phyloP scores from a whole-genome alignment of 176 grass and related monocot genomes.

The Cenchrus fungigraminus region DNA sequence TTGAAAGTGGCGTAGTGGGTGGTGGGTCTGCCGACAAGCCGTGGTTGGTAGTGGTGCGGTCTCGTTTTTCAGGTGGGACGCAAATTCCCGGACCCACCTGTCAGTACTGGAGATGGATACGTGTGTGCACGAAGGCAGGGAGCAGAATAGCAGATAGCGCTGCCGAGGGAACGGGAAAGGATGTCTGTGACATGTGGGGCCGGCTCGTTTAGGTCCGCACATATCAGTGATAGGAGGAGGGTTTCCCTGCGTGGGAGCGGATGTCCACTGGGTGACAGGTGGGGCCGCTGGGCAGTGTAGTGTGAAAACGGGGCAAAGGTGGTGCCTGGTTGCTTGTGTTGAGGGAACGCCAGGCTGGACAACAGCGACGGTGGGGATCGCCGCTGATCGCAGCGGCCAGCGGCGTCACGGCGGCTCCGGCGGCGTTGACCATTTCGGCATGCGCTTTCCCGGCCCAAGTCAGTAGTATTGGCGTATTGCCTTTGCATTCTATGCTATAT shows the following conservation, averaged over 20 bases:
- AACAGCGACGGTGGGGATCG: constrained; percentile 26
- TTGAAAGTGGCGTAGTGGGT: neutral
- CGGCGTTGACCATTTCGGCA: neutral
- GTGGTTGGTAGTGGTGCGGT: neutral
- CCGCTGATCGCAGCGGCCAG: neutral
- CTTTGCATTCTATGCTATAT: neutral
- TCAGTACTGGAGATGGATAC: neutral
- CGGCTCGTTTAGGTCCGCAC: accelerated
- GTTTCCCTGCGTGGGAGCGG: neutral
- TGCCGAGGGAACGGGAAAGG: neutral
- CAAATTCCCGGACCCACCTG: neutral
- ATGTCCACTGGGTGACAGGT: neutral
- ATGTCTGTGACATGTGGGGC: neutral
- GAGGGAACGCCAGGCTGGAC: constrained; percentile 50
- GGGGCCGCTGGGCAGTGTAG: constrained; percentile 1
- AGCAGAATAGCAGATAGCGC: neutral
- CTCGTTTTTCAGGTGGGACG: constrained; percentile 23
- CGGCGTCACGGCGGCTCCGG: neutral
- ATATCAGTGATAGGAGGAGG: neutral
- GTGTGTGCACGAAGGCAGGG: neutral
- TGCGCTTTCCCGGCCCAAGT: too few species aligned
- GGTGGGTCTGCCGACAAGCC: neutral
- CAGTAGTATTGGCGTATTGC: neutral
- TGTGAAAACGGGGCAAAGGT: constrained; percentile 36
- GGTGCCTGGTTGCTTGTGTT: constrained; percentile 35